phyloP scores from a whole-genome alignment of 23 red algal genomes.

The Gracilaria domingensis region DNA sequence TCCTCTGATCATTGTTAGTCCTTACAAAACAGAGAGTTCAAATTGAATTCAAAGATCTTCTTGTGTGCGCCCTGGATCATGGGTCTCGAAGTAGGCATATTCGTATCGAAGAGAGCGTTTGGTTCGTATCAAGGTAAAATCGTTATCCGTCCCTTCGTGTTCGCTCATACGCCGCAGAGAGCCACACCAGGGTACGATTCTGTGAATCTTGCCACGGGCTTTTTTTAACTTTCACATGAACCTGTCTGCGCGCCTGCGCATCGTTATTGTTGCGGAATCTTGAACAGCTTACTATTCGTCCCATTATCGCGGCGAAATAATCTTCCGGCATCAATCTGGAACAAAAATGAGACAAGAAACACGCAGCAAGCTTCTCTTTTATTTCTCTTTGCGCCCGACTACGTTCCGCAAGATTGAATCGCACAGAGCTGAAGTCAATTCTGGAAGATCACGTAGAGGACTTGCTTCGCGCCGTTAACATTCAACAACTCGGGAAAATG shows the following conservation, averaged over 20 bases:
- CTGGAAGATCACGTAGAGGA: constrained; percentile 45
- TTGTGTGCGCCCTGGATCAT: too few relatives aligned
- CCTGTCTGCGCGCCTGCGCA: not conserved
- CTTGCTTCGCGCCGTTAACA: constrained; percentile 35
- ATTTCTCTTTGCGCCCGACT: constrained; percentile 32
- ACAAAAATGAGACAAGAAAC: constrained; percentile 16
- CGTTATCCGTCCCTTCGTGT: too few relatives aligned
- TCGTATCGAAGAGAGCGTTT: too few relatives aligned
- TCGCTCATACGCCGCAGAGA: not conserved
- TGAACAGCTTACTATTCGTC: not conserved
- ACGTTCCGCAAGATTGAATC: constrained; percentile 32
- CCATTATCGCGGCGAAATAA: not conserved
- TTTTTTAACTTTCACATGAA: not conserved
- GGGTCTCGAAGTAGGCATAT: too few relatives aligned
- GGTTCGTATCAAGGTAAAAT: too few relatives aligned
- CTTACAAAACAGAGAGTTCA: not conserved
- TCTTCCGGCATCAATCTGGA: not conserved
- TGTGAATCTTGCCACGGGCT: not conserved
- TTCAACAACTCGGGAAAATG: not conserved
- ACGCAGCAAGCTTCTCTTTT: constrained; percentile 31
- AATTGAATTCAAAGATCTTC: constrained; percentile 19
- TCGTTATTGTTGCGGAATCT: not conserved
- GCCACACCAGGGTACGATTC: not conserved
- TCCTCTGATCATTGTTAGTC: not conserved
- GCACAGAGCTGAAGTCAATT: not conserved